Evolutionary conservation across 2,329 filamentous ascomycete genomes (phyloP).

Genomic region (Zopfia rhizophila): DNA sequence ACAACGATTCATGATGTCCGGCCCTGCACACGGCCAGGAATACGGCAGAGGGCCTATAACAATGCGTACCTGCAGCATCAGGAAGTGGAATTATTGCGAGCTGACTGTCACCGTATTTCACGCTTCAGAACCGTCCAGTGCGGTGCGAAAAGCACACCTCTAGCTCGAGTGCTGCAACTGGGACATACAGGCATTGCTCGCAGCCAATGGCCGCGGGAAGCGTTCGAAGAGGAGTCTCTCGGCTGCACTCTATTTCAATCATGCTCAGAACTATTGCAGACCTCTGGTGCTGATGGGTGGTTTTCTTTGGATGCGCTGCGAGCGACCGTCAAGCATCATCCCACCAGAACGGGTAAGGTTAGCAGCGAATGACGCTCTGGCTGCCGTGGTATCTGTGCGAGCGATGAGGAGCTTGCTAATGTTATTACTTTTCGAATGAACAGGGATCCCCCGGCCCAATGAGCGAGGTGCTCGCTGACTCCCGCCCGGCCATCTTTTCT

Average conservation of each 20-base stretch:
- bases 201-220: neutral
- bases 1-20: constrained; percentile 12
- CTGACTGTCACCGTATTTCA: neutral
- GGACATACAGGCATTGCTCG: too few species aligned
- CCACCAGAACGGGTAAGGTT: constrained; percentile 5
- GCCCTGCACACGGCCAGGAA: constrained; percentile 2
- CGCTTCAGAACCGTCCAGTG: too few species aligned
- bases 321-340: constrained; percentile 5
- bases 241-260: neutral
- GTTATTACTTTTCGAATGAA: constrained; percentile 25
- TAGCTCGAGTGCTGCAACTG: constrained; percentile 1
- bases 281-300: neutral
- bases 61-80: constrained; percentile 15
- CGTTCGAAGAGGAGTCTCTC: neutral
- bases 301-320: neutral
- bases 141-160: too few species aligned
- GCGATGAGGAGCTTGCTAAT: constrained; percentile 14
- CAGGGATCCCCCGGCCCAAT: constrained; percentile 19
- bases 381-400: constrained; percentile 25
- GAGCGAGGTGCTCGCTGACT: constrained; percentile 4
- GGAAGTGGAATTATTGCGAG: constrained; percentile 8
- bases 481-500: neutral
- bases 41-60: neutral
- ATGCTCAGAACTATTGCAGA: neutral
- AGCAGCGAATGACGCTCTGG: constrained; percentile 4